Conservation (phyloP, 176 grass and related monocot species). For the Avena atlantica region DNA sequence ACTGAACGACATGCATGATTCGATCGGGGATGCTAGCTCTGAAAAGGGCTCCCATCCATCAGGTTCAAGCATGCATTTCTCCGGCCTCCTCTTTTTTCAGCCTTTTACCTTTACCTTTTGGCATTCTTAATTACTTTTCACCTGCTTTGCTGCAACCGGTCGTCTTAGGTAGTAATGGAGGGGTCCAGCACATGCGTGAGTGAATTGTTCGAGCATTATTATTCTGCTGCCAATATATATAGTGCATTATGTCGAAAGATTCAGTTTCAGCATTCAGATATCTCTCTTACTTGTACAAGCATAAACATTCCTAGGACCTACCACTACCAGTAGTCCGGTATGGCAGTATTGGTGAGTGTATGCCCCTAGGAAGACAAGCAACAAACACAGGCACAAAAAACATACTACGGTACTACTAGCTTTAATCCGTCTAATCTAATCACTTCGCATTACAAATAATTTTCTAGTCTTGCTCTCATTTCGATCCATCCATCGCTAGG, state of each 20-base stretch:
- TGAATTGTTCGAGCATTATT: background rate
- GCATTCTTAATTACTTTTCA: background rate
- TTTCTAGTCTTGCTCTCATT: background rate
- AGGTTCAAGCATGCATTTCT: slow-evolving; percentile 13
- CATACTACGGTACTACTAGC: background rate
- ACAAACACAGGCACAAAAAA: slow-evolving; percentile 14
- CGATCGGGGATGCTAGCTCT: background rate
- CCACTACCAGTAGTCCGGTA: background rate
- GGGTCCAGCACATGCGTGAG: background rate
- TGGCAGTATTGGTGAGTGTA: slow-evolving; percentile 16
- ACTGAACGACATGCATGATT: background rate
- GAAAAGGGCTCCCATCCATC: background rate
- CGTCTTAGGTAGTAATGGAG: slow-evolving; percentile 17
- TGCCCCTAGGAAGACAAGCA: slow-evolving; percentile 5
- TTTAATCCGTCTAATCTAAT: background rate
- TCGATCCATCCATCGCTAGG: background rate
- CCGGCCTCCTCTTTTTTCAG: background rate
- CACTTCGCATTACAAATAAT: slow-evolving; percentile 20
- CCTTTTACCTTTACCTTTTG: background rate
- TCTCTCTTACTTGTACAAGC: background rate
- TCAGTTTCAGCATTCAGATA: background rate
- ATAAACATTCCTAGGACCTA: background rate
- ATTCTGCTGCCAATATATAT: no score
- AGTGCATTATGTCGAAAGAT: background rate
- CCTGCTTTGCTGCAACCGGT: slow-evolving; percentile 12